A percentile compares a stretch with the other conserved stretches of the same genome.
phyloP scores from a whole-genome alignment of 495 filamentous ascomycete genomes.

The Hypoxylon subgilvum region DNA sequence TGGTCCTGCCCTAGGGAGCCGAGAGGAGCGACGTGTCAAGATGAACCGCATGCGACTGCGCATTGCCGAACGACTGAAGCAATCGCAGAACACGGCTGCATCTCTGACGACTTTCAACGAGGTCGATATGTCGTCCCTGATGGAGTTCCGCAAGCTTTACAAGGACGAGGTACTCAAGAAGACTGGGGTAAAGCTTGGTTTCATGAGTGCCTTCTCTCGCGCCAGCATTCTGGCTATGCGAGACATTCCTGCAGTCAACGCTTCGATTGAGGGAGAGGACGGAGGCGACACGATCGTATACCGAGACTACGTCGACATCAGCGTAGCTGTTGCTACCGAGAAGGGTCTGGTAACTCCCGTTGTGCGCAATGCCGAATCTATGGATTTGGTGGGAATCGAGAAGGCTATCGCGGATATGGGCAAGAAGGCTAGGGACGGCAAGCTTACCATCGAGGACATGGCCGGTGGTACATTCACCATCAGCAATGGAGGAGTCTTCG shows the following conservation, averaged over 20 bases:
- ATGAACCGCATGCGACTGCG: slow-evolving; percentile 99
- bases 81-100: slow-evolving; percentile 97
- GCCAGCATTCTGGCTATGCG: slow-evolving; percentile 92
- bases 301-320: slow-evolving; percentile 96
- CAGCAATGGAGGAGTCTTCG: slow-evolving; percentile 82
- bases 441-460: slow-evolving; percentile 99
- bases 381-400: slow-evolving; percentile 90
- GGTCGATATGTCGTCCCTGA: slow-evolving; percentile 97
- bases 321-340: slow-evolving; percentile 95
- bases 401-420: slow-evolving; percentile 90
- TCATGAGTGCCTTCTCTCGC: slow-evolving; percentile 96
- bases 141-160: slow-evolving; percentile 96
- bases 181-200: slow-evolving; percentile 95
- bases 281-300: slow-evolving; percentile 98
- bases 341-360: slow-evolving; percentile 97
- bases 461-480: slow-evolving; percentile 98
- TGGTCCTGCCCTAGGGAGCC: slow-evolving; percentile 65
- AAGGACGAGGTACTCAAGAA: slow-evolving; percentile 96
- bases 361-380: slow-evolving; percentile 86
- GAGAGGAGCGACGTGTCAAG: slow-evolving; percentile 94
- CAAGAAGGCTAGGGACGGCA: slow-evolving; percentile 96
- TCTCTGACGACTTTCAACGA: slow-evolving; percentile 99
- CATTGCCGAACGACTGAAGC: slow-evolving; percentile 96
- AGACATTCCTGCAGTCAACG: slow-evolving; percentile 94
- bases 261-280: slow-evolving; percentile 93